These are phyloP conservation scores for Westerdykella sp. DNA, from an alignment of 2,329 filamentous ascomycete species.

Conservation along the genomic window DNA sequence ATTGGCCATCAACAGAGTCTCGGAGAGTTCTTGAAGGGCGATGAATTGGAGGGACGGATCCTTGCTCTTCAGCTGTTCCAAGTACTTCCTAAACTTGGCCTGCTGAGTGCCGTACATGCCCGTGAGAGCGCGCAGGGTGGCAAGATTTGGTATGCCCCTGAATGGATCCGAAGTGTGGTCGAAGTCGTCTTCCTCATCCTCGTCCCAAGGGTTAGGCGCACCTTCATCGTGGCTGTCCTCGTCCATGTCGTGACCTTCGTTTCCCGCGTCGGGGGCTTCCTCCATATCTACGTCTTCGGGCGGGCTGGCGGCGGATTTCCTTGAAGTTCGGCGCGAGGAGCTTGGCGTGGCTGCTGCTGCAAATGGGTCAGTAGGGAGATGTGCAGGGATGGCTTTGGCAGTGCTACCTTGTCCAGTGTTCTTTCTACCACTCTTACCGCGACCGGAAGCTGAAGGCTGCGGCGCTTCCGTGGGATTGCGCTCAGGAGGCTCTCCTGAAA, in stretches of 20 bases:
- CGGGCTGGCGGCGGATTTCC: slow-evolving; percentile 33
- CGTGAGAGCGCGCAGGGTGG: slow-evolving; percentile 67
- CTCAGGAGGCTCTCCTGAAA: slow-evolving; percentile 59
- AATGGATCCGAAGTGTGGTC: slow-evolving; percentile 69
- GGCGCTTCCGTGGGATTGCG: slow-evolving; percentile 52
- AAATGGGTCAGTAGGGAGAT: slow-evolving; percentile 15
- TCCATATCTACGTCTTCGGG: slow-evolving; percentile 67
- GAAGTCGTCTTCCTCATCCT: slow-evolving; percentile 49
- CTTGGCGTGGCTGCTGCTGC: slow-evolving; percentile 14
- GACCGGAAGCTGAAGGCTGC: slow-evolving; percentile 56
- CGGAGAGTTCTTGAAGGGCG: slow-evolving; percentile 85
- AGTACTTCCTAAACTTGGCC: slow-evolving; percentile 2
- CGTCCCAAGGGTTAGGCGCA: slow-evolving; percentile 44
- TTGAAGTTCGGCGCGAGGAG: slow-evolving; percentile 27
- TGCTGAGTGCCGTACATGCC: slow-evolving; percentile 34
- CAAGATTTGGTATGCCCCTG: slow-evolving; percentile 83
- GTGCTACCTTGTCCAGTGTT: slow-evolving; percentile 52
- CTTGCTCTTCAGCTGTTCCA: slow-evolving; percentile 64
- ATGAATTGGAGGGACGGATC: slow-evolving; percentile 84
- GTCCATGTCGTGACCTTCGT: slow-evolving; percentile 44
- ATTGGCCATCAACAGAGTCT: slow-evolving; percentile 88
- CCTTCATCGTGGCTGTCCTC: slow-evolving; percentile 58
- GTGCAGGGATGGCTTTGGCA: slow-evolving; percentile 12
- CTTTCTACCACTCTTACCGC: slow-evolving; percentile 71
- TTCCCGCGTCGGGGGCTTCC: slow-evolving; percentile 55